phyloP scores from a whole-genome alignment of 2,329 filamentous ascomycete genomes.

The Aspergillus japonicus region DNA sequence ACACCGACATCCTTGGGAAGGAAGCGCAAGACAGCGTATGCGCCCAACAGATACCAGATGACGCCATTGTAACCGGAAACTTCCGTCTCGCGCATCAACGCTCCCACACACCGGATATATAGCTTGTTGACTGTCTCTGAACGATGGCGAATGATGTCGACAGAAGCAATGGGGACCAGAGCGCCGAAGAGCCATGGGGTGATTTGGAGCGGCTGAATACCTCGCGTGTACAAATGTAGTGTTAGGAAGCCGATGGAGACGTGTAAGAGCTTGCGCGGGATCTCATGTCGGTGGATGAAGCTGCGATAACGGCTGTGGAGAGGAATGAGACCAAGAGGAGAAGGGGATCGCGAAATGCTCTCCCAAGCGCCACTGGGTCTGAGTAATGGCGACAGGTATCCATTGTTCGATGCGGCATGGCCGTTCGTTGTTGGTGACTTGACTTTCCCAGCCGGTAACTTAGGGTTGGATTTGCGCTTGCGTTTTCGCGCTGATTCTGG shows the following conservation, averaged over 20 bases:
- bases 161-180: slow-evolving; percentile 78
- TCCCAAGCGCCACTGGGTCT: slow-evolving; percentile 71
- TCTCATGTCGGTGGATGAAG: slow-evolving; percentile 95
- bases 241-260: slow-evolving; percentile 96
- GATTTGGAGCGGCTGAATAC: slow-evolving; percentile 73
- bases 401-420: slow-evolving; percentile 37
- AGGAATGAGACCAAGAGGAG: slow-evolving; percentile 88
- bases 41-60: slow-evolving; percentile 91
- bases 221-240: slow-evolving; percentile 77
- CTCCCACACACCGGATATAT: slow-evolving; percentile 81
- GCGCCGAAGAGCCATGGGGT: slow-evolving; percentile 79
- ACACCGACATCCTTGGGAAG: slow-evolving; percentile 93
- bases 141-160: slow-evolving; percentile 79
- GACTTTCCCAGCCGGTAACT: slow-evolving; percentile 41
- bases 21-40: slow-evolving; percentile 79
- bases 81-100: slow-evolving; percentile 95
- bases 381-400: slow-evolving; percentile 32
- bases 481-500: slow-evolving; percentile 51
- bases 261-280: slow-evolving; percentile 88
- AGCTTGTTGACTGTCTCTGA: slow-evolving; percentile 78
- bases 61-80: slow-evolving; percentile 94
- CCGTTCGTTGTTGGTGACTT: slow-evolving; percentile 38
- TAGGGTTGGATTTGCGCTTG: slow-evolving; percentile 42
- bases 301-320: slow-evolving; percentile 89
- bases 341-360: slow-evolving; percentile 86